Evolutionary conservation across 2,329 filamentous ascomycete genomes (phyloP).

Genomic region (Achaetomium macrosporum): DNA sequence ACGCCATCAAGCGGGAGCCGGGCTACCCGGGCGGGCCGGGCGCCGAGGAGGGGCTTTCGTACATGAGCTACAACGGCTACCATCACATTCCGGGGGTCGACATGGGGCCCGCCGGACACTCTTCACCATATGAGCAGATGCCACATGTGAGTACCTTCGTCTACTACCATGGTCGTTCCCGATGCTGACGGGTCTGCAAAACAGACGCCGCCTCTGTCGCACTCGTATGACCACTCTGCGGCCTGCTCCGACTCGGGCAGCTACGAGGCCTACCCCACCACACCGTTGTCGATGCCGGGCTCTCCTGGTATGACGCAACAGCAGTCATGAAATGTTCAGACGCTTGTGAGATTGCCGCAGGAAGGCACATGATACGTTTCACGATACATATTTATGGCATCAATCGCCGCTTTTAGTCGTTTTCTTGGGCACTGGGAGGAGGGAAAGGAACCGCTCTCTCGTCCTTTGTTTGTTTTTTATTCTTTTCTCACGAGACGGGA

Average conservation of each 20-base stretch:
- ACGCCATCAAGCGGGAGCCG: slow-evolving; percentile 61
- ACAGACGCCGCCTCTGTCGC: slow-evolving; percentile 72
- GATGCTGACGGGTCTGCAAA: slow-evolving; percentile 43
- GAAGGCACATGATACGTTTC: slow-evolving; percentile 9
- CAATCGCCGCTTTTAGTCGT: background rate
- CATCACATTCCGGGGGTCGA: slow-evolving; percentile 53
- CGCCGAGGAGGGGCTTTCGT: slow-evolving; percentile 52
- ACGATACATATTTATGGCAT: background rate
- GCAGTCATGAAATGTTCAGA: slow-evolving; percentile 4
- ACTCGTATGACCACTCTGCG: slow-evolving; percentile 64
- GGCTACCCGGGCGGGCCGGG: slow-evolving; percentile 36
- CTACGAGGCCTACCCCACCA: slow-evolving; percentile 62
- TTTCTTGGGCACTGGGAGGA: background rate
- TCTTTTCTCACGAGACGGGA: background rate
- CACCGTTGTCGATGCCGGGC: slow-evolving; percentile 66
- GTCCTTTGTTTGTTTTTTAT: background rate
- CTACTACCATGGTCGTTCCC: slow-evolving; percentile 5
- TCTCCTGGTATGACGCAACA: slow-evolving; percentile 52
- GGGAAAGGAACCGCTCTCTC: background rate
- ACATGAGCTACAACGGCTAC: slow-evolving; percentile 59
- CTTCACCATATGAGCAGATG: slow-evolving; percentile 62
- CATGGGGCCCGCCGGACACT: slow-evolving; percentile 44
- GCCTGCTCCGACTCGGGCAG: slow-evolving; percentile 53
- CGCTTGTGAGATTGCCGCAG: background rate
- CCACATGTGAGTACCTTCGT: slow-evolving; percentile 62